Evolutionary conservation across 1,139 yeast genomes (phyloP), one percentile per base, ranked within the genome.

Genomic region (Hansenula lynferdii): DNA sequence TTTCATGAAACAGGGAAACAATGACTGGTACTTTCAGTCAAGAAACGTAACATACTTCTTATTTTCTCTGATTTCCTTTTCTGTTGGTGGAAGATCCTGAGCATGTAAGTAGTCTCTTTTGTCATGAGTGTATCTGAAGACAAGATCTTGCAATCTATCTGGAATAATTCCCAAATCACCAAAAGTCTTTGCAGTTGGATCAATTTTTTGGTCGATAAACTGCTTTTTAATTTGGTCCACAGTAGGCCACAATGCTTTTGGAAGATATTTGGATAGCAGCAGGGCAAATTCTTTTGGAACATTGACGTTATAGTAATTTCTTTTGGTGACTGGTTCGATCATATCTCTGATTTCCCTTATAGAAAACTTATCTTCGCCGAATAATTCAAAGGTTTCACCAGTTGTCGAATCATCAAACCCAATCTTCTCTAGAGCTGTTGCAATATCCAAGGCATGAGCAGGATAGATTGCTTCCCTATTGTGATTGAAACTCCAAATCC

Each of bases 391-490:
- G 37, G 84, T 74, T 63, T 84, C 75, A 45, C 95, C 95, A 21
- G 70, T 72, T 21, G 95, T 85, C 37, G 85, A 67, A 61, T 86
- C 95, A 61, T 86, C 92, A 60, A 68, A 86, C 14, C 87, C 92
- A 52, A 86, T 84, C 53, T 69, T 72, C 64, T 85, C 95, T 51
- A 86, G 69, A 8, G 85, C 95, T 48, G 75, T 68, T 16, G 95
- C 94, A 39, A 86, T 90, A 57, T 86, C 95, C 40, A 70, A 55
- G 26, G 80, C 90, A 57, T 80, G 85, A n/a, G 80, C 81, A 31
- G 96, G 96, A 54, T 74, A 73, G 38, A 82, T 64, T 48, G 70
- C 72, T 61, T 80, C 82, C 47, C 76, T 74, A 60, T 79, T 76
- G 57, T 72, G 72, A 62, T 83, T 77, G 40, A 86, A 80, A 33